These are phyloP conservation scores for Cocos nucifera DNA, from an alignment of 176 grass and related monocot species.

Conservation along the genomic window DNA sequence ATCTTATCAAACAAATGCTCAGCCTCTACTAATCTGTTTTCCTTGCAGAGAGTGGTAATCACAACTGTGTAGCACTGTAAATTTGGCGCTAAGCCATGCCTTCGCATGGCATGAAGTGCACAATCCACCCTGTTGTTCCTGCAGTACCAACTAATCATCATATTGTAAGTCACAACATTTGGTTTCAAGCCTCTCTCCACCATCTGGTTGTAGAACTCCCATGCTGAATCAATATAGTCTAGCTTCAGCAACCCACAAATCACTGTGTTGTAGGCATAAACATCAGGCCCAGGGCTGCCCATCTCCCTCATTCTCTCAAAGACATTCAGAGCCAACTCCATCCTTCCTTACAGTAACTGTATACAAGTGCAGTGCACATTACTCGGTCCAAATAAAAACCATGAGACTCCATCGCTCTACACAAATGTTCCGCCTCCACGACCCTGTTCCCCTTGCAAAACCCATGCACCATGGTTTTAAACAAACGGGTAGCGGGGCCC, in stretches of 20 bases:
- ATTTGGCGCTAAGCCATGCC: slow-evolving; percentile 2
- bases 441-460: slow-evolving; percentile 11
- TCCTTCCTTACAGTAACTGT: slow-evolving; percentile 12
- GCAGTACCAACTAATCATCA: slow-evolving; percentile 24
- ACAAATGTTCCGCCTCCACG: slow-evolving; percentile 8
- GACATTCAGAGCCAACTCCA: slow-evolving; percentile 13
- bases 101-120: slow-evolving; percentile 5
- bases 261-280: slow-evolving; percentile 20
- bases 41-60: slow-evolving; percentile 12
- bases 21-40: slow-evolving; percentile 12
- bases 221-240: slow-evolving; percentile 9
- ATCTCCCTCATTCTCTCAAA: slow-evolving; percentile 19
- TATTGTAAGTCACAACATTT: slow-evolving; percentile 11
- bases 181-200: not conserved
- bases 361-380: too few relatives aligned
- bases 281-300: slow-evolving; percentile 13
- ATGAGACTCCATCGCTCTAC: too few relatives aligned
- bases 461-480: slow-evolving; percentile 8
- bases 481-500: slow-evolving; percentile 2
- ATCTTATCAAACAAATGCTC: slow-evolving; percentile 19
- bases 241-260: slow-evolving; percentile 9
- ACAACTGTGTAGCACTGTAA: slow-evolving; percentile 12
- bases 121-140: slow-evolving; percentile 20
- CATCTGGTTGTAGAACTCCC: slow-evolving; percentile 15
- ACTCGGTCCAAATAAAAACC: too few relatives aligned